Conservation (phyloP, 805 yeast species). For the Starmerella bombicola region DNA sequence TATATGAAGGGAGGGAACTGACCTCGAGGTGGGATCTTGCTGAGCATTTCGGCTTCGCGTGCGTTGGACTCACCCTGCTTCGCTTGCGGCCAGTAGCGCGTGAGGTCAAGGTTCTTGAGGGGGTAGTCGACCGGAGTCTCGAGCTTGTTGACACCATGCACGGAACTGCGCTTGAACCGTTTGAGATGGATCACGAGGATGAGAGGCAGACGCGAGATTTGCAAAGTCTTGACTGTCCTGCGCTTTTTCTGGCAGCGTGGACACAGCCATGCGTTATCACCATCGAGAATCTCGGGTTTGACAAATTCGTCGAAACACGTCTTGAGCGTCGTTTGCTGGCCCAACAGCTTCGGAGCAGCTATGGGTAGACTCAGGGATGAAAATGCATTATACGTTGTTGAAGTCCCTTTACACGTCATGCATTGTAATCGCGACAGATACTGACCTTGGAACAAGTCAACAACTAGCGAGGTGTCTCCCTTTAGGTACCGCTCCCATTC, state of each 20-base stretch:
- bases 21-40: conserved; percentile 49
- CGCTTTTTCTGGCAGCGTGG: conserved; percentile 56
- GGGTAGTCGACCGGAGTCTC: conserved; percentile 63
- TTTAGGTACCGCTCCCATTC: conserved; percentile 86
- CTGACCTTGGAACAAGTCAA: conserved; percentile 81
- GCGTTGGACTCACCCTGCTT: conserved; percentile 11
- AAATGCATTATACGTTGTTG: conserved; percentile 78
- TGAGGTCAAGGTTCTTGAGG: conserved; percentile 45
- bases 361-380: conserved; percentile 70
- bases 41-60: conserved; percentile 36
- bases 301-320: conserved; percentile 71
- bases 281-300: conserved; percentile 58
- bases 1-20: conserved; percentile 74
- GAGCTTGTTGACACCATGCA: conserved; percentile 36
- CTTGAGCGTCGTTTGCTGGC: conserved; percentile 32
- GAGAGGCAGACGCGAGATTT: conserved; percentile 66
- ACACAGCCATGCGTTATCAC: conserved; percentile 76
- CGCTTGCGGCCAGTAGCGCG: conserved; percentile 54
- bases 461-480: conserved; percentile 66
- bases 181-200: conserved; percentile 74
- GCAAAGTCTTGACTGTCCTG: conserved; percentile 53
- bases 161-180: conserved; percentile 44
- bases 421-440: conserved; percentile 69
- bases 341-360: conserved; percentile 19
- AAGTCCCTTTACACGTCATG: conserved; percentile 55